Base-by-base conservation (phyloP, 176 grass and related monocot species). In the Avena eriantha region DNA sequence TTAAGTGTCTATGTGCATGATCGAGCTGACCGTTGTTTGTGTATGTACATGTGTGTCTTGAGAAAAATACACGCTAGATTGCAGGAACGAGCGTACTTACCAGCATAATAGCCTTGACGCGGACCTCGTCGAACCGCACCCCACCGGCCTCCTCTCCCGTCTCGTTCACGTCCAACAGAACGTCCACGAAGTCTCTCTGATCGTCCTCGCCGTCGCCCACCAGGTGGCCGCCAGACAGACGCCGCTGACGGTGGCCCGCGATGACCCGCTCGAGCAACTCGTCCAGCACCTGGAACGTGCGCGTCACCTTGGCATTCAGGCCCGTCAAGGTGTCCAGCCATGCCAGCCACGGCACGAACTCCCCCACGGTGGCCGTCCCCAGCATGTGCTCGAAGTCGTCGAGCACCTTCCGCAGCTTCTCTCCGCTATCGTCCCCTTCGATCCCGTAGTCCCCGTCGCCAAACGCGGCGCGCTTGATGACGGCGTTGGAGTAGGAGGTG, bases 291-390 rank as follows among this genome's bases (percentile, higher is more conserved):
- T 8, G 3, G 34, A 59, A 82, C 54, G 79, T 83, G 79, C 84
- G 84, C 73, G 22, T n/a, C 11, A 46, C 73, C 86, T 23, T 86
- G 72, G 78, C 89, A 50, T 94, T 58, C 31, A 51, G 50, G 4
- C 92, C 57, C 9, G 7, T 88, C 21, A 88, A 9, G 75, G 34
- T 73, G 82, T 90, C 89, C 15, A 93, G 21, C 92, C 92, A 93
- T n/a, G 76, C 72, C 47, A 88, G 89, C 70, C 86, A 87, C 23
- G 92, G 92, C 68, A 91, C 82, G 66, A 93, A 80, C 76, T 93
- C 82, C 15, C 86, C 56, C 19, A 93, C 16, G 41, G 76, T 82
- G 19, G 26, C 46, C 21, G 80, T 74, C 0, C 89, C 86, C 0
- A 94, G 79, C 8, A 94, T 73, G 74, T 11, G 83, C 79, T 89